Evolutionary conservation across 345 rosid species (phyloP), one percentile per base, ranked within the genome.

Genomic region (Pistacia vera): DNA sequence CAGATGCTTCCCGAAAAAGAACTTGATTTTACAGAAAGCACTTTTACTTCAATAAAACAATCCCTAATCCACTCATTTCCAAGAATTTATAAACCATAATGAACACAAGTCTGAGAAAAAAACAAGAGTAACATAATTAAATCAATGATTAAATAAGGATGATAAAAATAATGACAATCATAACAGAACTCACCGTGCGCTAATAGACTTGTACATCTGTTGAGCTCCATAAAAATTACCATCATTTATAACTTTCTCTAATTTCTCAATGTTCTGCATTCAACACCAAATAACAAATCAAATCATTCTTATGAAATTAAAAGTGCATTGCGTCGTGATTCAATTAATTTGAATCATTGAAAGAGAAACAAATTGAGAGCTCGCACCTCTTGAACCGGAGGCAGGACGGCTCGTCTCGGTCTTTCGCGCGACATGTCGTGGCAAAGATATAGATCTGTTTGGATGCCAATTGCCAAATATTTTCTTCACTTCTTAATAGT

Each of bases 201-300:
- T 88, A 66, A 90, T 87, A 8, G 97, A 92, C 87, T 92, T 93
- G 83, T 92, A 96, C 97, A 96, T 96, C 92, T 96, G 97, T 51
- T 92, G 97, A 62, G 98, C 97, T 82, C 99, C 98, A 88, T 96
- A 96, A 83, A 9, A 84, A 83, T 96, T 91, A 52, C 99, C 97
- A 54, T 85, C 97, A 51, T 83, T 86, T 72, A 96, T 77, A 76
- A 81, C 84, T 81, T 92, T 92, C 87, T 82, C 84, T 81, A 96
- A 78, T 82, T 96, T 96, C 71, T 86, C 95, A 79, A 93, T 85
- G 81, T 88, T 91, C 97, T 96, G 85, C 83, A 76, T 65, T 74
- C 64, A 75, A 64, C 17, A 49, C 3, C 17, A 49, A 35, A 51
- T 17, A 52, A 22, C 35, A 28, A 74, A 33, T 9, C 7, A 77